Percentiles rank a stretch among this genome's conserved stretches.
Evolutionary conservation across 2,329 filamentous ascomycete species (phyloP).

Genomic region (Mycosphaerelloides madeirae): DNA sequence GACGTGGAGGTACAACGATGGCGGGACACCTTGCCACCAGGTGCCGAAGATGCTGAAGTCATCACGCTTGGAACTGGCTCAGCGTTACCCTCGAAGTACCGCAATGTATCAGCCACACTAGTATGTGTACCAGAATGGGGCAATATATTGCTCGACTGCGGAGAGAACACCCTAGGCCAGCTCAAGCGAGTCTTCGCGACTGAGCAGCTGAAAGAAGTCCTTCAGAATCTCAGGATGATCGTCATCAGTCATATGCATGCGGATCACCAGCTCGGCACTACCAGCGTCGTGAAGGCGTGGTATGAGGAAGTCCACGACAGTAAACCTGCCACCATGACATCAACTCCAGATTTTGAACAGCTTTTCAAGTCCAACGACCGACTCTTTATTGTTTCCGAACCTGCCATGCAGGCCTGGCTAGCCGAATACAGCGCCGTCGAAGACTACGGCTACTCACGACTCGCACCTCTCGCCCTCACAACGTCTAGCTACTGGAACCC

Average conservation of each 20-base stretch:
- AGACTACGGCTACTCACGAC: conserved; percentile 64
- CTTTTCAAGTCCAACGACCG: conserved; percentile 16
- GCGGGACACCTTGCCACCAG: conserved; percentile 61
- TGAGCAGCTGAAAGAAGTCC: conserved; percentile 61
- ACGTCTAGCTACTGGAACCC: conserved; percentile 22
- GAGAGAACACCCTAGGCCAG: conserved; percentile 88
- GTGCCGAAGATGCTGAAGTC: conserved; percentile 69
- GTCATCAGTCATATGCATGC: conserved; percentile 96
- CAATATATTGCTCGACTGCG: conserved; percentile 86
- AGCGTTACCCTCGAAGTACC: conserved; percentile 82
- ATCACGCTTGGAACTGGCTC: conserved; percentile 89
- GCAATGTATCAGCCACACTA: conserved; percentile 88
- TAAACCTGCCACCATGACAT: conserved; percentile 26
- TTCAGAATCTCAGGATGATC: conserved; percentile 74
- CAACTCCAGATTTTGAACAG: conserved; percentile 27
- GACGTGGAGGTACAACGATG: conserved; percentile 46
- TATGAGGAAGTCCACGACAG: conserved; percentile 52
- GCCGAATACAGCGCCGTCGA: conserved; percentile 75
- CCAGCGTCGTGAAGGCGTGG: conserved; percentile 80
- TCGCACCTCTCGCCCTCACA: conserved; percentile 48
- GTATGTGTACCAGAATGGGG: conserved; percentile 78
- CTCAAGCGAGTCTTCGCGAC: conserved; percentile 67
- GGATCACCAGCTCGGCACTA: conserved; percentile 86
- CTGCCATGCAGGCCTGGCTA: conserved; percentile 69
- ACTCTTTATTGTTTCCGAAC: conserved; percentile 65